phyloP scores from a whole-genome alignment of 495 filamentous ascomycete species.

The Tirmania nivea region DNA sequence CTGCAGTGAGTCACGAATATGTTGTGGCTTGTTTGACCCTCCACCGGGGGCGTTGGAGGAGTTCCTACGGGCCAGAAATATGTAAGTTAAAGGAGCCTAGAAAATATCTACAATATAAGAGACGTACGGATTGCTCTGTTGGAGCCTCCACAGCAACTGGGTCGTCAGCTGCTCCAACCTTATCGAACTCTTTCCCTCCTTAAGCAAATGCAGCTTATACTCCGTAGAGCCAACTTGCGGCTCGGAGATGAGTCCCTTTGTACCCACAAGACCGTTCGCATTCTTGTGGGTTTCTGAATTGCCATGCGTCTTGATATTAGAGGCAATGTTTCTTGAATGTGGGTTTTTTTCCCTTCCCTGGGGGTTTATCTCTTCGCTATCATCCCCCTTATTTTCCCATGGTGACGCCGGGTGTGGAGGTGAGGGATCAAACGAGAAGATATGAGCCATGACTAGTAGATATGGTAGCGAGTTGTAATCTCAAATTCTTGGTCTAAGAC shows the following conservation, averaged over 20 bases:
- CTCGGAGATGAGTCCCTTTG: constrained; percentile 46
- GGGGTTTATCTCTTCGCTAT: constrained; percentile 4
- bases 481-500: too few relatives aligned
- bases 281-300: constrained; percentile 49
- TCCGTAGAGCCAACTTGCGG: constrained; percentile 87
- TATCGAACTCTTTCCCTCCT: constrained; percentile 48
- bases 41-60: constrained; percentile 27
- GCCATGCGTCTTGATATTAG: constrained; percentile 22
- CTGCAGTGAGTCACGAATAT: constrained; percentile 57
- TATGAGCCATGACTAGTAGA: constrained; percentile 50
- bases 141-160: constrained; percentile 80
- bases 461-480: too few relatives aligned
- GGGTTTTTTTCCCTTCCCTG: constrained; percentile 6
- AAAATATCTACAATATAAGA: background rate
- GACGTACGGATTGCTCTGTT: constrained; percentile 74
- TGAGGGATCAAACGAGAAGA: constrained; percentile 85
- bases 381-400: constrained; percentile 28
- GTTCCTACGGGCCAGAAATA: constrained; percentile 27
- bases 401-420: constrained; percentile 74
- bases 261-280: constrained; percentile 12
- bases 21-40: constrained; percentile 31
- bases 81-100: constrained; percentile 40
- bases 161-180: constrained; percentile 79
- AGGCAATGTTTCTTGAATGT: background rate
- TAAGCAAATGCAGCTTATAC: constrained; percentile 92